Base-by-base conservation (phyloP, 768 basidiomycete species). In the Xerocomellus chrysenteron region DNA sequence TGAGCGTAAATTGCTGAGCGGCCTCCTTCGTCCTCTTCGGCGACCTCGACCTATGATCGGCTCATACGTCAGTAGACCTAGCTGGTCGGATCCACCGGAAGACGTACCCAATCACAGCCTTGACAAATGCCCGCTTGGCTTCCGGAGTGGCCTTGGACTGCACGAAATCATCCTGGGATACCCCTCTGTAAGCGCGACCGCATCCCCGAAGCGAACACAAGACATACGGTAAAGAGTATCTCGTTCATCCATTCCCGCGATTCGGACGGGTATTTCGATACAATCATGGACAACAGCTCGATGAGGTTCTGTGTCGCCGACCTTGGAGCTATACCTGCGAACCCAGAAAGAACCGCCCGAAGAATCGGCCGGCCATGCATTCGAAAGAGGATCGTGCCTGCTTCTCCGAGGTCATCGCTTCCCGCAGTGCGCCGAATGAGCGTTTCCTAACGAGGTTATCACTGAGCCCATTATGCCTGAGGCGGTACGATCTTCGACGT, bases 241-340 rank as follows among this genome's bases (percentile, higher is more conserved):
- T 84, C 83, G 39, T 79, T 74, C 69, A 94, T 83, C 93, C 94
- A 97, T 1, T 72, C 77, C 48, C 80, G 78, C 52, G 81, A 80
- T 45, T 83, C 78, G 32, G 75, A 69, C 0, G 82, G 80, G 46
- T 80, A 75, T 52, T 88, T 80, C 14, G 78, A 79, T 30, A 87
- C 76, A 9, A 96, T 69, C 40, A 80, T 82, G 3, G 85, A 84
- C 28, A 98, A 74, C 32, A 97, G 72, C 61, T 96, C 94, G 4
- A 92, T 87, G 28, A 97, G 77, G 67, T 96, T 96, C 19, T 83
- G 87, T 5, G 88, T 85, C 17, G 83, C 86, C 24, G 91, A 92
- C 54, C 93, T 77, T 0, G 95, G 95, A 2, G 93, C 88, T 3
- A 88, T 81, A 13, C 89, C 86, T 0, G 91, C 94, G 52, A 96